phyloP scores from a whole-genome alignment of 768 basidiomycete genomes.

The Termitomyces sp. region DNA sequence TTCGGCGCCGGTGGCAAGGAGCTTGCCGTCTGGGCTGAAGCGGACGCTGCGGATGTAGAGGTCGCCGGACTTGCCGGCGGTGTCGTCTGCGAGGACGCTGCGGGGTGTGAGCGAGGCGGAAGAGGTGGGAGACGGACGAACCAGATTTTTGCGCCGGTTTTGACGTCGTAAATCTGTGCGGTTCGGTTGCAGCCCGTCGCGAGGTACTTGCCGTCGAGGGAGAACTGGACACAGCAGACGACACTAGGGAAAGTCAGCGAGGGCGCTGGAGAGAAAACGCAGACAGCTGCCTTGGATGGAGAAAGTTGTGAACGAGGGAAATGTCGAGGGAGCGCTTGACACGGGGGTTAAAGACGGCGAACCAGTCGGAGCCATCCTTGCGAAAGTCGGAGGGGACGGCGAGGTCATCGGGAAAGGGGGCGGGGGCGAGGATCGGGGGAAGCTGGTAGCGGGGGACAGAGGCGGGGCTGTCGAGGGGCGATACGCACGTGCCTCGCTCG shows the following conservation, averaged over 20 bases:
- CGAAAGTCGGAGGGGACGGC: slow-evolving; percentile 47
- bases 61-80: slow-evolving; percentile 46
- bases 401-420: slow-evolving; percentile 41
- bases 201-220: slow-evolving; percentile 85
- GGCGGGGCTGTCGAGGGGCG: no score
- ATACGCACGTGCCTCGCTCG: slow-evolving; percentile 6
- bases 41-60: slow-evolving; percentile 61
- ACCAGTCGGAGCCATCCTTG: slow-evolving; percentile 83
- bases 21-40: slow-evolving; percentile 90
- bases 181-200: slow-evolving; percentile 98
- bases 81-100: slow-evolving; percentile 25
- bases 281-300: slow-evolving; percentile 74
- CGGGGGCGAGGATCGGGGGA: slow-evolving; percentile 13
- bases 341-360: slow-evolving; percentile 80
- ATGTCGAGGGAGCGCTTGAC: slow-evolving; percentile 77
- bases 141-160: slow-evolving; percentile 83
- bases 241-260: slow-evolving; percentile 25
- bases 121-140: slow-evolving; percentile 27
- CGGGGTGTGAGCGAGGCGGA: background rate
- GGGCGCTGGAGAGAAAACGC: no score
- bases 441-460: slow-evolving; percentile 21
- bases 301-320: slow-evolving; percentile 70
- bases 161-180: slow-evolving; percentile 92
- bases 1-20: slow-evolving; percentile 92
- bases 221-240: slow-evolving; percentile 91